Base-by-base conservation (phyloP, 208 protist species). In the Crithidia brevicula region DNA sequence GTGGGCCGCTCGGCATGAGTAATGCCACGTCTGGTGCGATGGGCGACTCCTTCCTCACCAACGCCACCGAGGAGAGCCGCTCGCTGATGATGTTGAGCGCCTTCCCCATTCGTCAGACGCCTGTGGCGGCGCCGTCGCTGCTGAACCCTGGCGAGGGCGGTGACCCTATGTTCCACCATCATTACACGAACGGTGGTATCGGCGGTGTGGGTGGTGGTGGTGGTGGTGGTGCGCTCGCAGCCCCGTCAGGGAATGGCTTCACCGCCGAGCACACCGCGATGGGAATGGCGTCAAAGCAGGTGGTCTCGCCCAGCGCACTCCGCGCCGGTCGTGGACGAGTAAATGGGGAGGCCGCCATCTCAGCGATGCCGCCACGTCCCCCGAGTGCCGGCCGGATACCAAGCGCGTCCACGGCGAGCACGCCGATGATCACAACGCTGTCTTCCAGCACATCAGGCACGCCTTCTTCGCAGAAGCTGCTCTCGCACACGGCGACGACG, bases 41-140 rank as follows among this genome's bases (percentile, higher is more conserved):
- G 4, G 59, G 45, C 22, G 59, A 65, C 31, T 54, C 43, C 28
- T 54, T 52, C 13, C 16, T 65, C 6, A 65, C 22, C 15, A 65
- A 20, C 59, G 13, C 45, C 3, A 65, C n/a, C 20, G 59, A 54
- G 3, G 59, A 54, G 31, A 25, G 54, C 33, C 59, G 59, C 59
- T 54, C 33, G 33, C 31, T 54, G 31, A 65, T 65, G 59, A 54
- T 54, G 45, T 46, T 65, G 16, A 65, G 45, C 22, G 59, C 46
- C 6, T 65, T 65, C 15, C n/a, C 59, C 7, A 20, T 31, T 2
- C 43, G 59, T 1, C 59, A 65, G 22, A 54, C 59, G 4, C 59
- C 59, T 9, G 45, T 65, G 2, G 46, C 45, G 4, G 31, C 59
- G 2, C 59, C 59, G 6, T 54, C 45, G 59, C 59, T 65, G 31